Base-by-base conservation (phyloP, 306 rosid species). In the Echinosophora koreensis region DNA sequence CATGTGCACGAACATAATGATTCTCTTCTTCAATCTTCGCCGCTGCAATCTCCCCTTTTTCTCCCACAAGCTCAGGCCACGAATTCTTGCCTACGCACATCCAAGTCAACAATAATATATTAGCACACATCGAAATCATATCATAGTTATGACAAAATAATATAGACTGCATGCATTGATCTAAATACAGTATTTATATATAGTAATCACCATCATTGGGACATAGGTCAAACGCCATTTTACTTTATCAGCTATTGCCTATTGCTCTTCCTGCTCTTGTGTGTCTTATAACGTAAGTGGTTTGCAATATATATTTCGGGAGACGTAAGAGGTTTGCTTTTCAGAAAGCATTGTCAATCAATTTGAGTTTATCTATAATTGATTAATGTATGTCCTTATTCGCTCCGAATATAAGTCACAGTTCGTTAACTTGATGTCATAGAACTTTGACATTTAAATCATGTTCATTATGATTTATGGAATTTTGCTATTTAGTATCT, bases 11-110 rank as follows among this genome's bases (percentile, higher is more conserved):
- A 42, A 87, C 69, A 9, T 52, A 8, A 9, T 46, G 47, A 39
- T 83, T 82, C 71, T 85, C 85, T 32, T 57, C 50, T 51, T 73
- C 85, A 51, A 82, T 84, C 70, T 52, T 82, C 4, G 22, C 55
- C 2, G 65, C 79, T 41, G 84, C 88, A 18, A 2, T 60, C 13
- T 84, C 74, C 37, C 82, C 87, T 3, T 42, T 63, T 27, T 4
- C 17, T 64, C 85, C 84, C 50, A 79, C 75, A 32, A 87, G 22
- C 82, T 87, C 88, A 13, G 88, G 88, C 90, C 88, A 87, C 8
- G 60, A 68, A 6, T 11, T 74, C 67, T 87, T 87, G 1, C 87
- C 87, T 80, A n/a, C 64, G 34, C 77, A 11, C 58, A 42, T 0
- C 5, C 4, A 52, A 44, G 51, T 46, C 51, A 11, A 37, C 6